Evolutionary conservation across 495 filamentous ascomycete genomes (phyloP).

Genomic region (Neohortaea acidophila): DNA sequence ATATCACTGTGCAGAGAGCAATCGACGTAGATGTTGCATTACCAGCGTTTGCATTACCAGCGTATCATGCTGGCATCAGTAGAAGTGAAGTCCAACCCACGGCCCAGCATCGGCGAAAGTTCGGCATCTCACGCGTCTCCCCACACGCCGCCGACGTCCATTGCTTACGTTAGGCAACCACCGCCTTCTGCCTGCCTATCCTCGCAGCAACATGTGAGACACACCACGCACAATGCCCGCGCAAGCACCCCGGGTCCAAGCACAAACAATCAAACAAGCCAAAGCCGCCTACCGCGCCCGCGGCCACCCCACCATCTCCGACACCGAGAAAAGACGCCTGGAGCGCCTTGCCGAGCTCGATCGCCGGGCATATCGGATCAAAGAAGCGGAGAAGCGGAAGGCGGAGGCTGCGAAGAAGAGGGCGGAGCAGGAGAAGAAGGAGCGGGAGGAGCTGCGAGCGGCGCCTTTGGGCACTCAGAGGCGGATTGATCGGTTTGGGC

Average conservation of each 20-base stretch:
- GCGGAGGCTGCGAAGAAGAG: slow-evolving; percentile 12
- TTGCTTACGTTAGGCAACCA: no score
- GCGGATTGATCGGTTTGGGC: slow-evolving; percentile 12
- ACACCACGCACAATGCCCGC: not conserved
- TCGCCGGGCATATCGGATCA: slow-evolving; percentile 14
- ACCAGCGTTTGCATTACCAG: no score
- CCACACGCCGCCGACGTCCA: no score
- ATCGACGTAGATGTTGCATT: no score
- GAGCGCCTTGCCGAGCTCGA: slow-evolving; percentile 17
- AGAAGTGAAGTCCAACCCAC: no score
- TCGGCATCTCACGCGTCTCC: no score
- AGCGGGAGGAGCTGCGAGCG: slow-evolving; percentile 9
- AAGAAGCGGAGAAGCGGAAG: slow-evolving; percentile 15
- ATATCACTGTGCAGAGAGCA: no score
- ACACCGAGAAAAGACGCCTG: slow-evolving; percentile 15
- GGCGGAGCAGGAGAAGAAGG: slow-evolving; percentile 14
- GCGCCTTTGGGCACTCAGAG: slow-evolving; percentile 5
- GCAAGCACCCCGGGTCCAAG: not conserved
- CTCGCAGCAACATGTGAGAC: no score
- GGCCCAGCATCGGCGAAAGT: no score
- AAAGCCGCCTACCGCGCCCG: slow-evolving; percentile 17
- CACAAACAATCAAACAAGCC: slow-evolving; percentile 16
- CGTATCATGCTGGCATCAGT: no score
- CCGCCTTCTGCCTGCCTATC: no score
- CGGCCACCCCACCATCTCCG: slow-evolving; percentile 14